phyloP scores from a whole-genome alignment of 2,329 filamentous ascomycete genomes.

The Plectosphaerella cucumerina region DNA sequence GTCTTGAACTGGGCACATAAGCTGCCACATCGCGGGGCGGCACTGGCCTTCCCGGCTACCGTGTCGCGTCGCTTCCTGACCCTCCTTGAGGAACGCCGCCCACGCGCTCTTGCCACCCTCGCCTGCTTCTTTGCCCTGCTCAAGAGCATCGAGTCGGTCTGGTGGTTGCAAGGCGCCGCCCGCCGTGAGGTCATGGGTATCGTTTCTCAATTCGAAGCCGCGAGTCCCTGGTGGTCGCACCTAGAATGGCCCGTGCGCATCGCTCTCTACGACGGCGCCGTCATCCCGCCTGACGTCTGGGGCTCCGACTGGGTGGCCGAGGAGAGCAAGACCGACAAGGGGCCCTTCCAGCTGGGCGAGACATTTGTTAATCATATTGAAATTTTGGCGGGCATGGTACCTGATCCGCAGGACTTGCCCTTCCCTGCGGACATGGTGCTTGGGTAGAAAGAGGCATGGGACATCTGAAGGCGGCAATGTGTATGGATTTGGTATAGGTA shows the following conservation, averaged over 20 bases:
- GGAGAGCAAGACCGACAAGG: conserved; percentile 27
- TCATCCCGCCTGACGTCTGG: conserved; percentile 54
- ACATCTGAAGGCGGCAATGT: no score
- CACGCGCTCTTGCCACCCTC: conserved; percentile 59
- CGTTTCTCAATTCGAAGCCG: conserved; percentile 52
- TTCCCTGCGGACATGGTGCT: conserved; percentile 8
- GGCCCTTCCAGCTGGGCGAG: conserved; percentile 17
- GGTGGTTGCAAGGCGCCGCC: conserved; percentile 68
- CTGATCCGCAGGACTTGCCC: conserved; percentile 22
- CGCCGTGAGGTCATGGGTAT: conserved; percentile 62
- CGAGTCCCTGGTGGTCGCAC: conserved; percentile 57
- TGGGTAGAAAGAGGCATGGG: background rate
- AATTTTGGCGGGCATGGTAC: conserved; percentile 36
- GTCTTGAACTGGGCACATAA: conserved; percentile 64
- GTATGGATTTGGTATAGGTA: background rate
- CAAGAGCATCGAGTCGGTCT: conserved; percentile 56
- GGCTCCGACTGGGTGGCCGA: conserved; percentile 46
- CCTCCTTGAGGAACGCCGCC: conserved; percentile 53
- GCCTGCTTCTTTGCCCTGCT: conserved; percentile 65
- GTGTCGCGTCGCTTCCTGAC: conserved; percentile 59
- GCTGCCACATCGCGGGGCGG: conserved; percentile 53
- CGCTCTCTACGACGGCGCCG: conserved; percentile 49
- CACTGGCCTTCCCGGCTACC: conserved; percentile 60
- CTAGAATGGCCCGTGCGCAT: conserved; percentile 58
- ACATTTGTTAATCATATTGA: conserved; percentile 41